These are phyloP conservation scores for Colletotrichum sojae DNA, from an alignment of 2,329 filamentous ascomycete genomes.

Conservation along the genomic window DNA sequence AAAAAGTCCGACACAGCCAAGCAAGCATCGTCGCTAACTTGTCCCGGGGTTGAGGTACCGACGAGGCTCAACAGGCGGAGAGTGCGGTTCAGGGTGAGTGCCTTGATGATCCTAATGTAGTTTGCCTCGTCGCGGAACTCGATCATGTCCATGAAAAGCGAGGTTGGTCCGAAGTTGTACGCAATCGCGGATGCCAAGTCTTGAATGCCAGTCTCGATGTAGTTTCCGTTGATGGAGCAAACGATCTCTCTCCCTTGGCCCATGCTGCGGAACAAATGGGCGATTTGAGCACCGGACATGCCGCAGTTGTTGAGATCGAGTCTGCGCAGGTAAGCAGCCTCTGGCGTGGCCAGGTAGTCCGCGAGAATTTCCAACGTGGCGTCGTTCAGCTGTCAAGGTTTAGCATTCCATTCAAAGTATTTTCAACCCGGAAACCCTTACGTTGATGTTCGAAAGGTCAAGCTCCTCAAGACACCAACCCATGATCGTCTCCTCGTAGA, in stretches of 20 bases:
- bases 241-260: constrained; percentile 63
- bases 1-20: constrained; percentile 66
- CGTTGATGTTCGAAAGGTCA: constrained; percentile 68
- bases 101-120: constrained; percentile 65
- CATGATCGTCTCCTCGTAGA: constrained; percentile 60
- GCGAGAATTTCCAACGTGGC: constrained; percentile 63
- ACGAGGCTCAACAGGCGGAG: constrained; percentile 68
- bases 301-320: constrained; percentile 67
- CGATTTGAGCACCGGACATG: constrained; percentile 64
- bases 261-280: constrained; percentile 65
- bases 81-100: constrained; percentile 64
- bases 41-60: constrained; percentile 65
- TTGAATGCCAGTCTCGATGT: constrained; percentile 66
- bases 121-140: constrained; percentile 67
- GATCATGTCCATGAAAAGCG: constrained; percentile 70
- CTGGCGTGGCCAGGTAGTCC: constrained; percentile 58
- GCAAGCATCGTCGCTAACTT: constrained; percentile 62
- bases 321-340: constrained; percentile 58
- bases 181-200: constrained; percentile 64
- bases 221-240: constrained; percentile 66
- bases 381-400: constrained; percentile 59
- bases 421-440: constrained; percentile 46
- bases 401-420: constrained; percentile 34
- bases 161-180: constrained; percentile 62
- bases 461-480: constrained; percentile 66